These are phyloP conservation scores for Boletus edulis DNA, from an alignment of 768 basidiomycete species.

Conservation along the genomic window DNA sequence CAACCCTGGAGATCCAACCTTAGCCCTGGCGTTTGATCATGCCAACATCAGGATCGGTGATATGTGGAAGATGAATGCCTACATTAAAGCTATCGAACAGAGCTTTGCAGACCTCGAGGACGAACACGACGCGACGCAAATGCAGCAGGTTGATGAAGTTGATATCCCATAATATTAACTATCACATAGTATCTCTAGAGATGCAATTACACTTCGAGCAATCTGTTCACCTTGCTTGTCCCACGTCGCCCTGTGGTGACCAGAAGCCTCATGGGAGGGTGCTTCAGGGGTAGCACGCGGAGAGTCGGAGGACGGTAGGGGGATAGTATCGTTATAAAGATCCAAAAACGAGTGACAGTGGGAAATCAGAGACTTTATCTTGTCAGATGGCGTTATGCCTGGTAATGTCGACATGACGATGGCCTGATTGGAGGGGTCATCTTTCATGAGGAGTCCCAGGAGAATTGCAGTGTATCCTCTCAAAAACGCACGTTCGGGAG, in stretches of 20 bases:
- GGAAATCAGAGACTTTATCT: slow-evolving; percentile 27
- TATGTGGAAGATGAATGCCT: slow-evolving; percentile 85
- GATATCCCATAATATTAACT: slow-evolving; percentile 20
- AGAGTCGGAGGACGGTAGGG: slow-evolving; percentile 20
- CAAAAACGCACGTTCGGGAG: slow-evolving; percentile 50
- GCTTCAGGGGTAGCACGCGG: slow-evolving; percentile 8
- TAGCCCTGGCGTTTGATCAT: slow-evolving; percentile 84
- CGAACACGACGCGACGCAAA: slow-evolving; percentile 31
- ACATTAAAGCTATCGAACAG: slow-evolving; percentile 68
- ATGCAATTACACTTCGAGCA: slow-evolving; percentile 49
- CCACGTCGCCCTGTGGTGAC: slow-evolving; percentile 12
- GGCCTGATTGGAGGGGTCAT: slow-evolving; percentile 31
- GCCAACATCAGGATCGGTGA: slow-evolving; percentile 67
- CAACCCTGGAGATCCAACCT: slow-evolving; percentile 37
- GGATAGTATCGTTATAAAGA: slow-evolving; percentile 38
- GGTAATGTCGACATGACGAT: slow-evolving; percentile 36
- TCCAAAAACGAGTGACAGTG: slow-evolving; percentile 41
- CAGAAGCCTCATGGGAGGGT: not conserved
- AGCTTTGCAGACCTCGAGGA: slow-evolving; percentile 54
- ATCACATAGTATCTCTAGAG: slow-evolving; percentile 40
- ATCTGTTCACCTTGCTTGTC: slow-evolving; percentile 40
- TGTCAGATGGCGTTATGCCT: slow-evolving; percentile 26
- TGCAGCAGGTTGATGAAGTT: slow-evolving; percentile 13
- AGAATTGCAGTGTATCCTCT: slow-evolving; percentile 75
- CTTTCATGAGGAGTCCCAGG: slow-evolving; percentile 50